These are phyloP conservation scores for Chlamydomonas sphaeroides DNA, from an alignment of 139 green algal genomes.

Conservation along the genomic window DNA sequence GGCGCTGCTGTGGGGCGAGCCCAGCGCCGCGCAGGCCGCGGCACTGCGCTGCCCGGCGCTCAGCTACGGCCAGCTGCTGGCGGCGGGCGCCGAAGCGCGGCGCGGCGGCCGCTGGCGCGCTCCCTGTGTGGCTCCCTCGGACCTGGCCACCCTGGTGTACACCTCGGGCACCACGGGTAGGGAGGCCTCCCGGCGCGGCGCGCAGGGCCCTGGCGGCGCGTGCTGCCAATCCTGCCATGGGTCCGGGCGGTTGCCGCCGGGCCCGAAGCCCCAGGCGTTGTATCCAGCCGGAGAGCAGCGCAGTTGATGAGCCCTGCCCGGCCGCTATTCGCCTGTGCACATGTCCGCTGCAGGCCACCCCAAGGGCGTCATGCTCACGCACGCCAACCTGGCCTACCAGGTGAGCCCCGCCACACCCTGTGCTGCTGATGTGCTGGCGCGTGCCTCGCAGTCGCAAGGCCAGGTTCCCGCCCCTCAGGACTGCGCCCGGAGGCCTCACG, in stretches of 20 bases:
- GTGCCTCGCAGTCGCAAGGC: too few relatives aligned
- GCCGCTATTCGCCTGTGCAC: too few relatives aligned
- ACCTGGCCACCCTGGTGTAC: conserved; percentile 84
- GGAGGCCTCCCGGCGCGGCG: not conserved
- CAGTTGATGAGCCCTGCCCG: too few relatives aligned
- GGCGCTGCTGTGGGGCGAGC: conserved; percentile 84
- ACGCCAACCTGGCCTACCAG: conserved; percentile 92
- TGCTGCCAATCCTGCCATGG: too few relatives aligned
- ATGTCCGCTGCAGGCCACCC: too few relatives aligned
- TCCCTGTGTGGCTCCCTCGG: conserved; percentile 11
- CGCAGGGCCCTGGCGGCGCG: not conserved
- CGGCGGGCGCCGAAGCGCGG: conserved; percentile 4
- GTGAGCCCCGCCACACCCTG: too few relatives aligned
- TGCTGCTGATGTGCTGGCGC: too few relatives aligned
- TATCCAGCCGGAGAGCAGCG: too few relatives aligned
- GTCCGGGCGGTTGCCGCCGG: too few relatives aligned
- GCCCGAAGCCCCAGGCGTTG: too few relatives aligned
- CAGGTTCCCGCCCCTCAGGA: too few relatives aligned
- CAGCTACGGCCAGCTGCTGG: conserved; percentile 68
- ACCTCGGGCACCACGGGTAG: conserved; percentile 83
- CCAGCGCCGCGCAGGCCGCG: not conserved
- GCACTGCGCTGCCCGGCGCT: conserved; percentile 55
- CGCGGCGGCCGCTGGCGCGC: not conserved
- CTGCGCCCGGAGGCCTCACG: too few relatives aligned
- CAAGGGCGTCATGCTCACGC: conserved; percentile 83